Percentiles rank a stretch among this genome's conserved stretches.
Conservation (phyloP, 139 green algal genomes). For the Closterium sp. region DNA sequence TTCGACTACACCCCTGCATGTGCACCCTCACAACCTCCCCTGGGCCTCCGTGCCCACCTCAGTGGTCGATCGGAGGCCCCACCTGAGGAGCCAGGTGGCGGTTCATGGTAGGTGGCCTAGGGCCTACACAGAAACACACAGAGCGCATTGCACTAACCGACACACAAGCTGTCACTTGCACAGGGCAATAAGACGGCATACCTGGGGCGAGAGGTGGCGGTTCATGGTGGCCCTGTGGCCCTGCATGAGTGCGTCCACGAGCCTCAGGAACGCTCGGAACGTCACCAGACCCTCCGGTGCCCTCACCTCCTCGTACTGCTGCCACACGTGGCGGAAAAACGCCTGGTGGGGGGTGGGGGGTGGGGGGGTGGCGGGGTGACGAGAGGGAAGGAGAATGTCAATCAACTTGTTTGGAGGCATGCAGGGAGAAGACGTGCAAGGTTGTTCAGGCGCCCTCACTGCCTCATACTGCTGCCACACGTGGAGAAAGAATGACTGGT, state of each 20-base stretch:
- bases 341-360: neutral
- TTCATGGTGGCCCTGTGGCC: neutral
- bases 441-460: neutral
- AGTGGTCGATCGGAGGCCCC: no score
- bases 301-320: neutral
- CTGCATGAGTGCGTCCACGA: neutral
- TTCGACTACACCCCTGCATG: no score
- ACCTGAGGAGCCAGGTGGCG: neutral
- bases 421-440: no score
- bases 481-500: neutral
- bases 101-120: neutral
- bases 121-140: neutral
- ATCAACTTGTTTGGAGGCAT: no score
- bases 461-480: neutral
- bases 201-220: neutral
- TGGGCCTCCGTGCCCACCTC: no score
- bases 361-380: no score
- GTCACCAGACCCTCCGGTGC: neutral
- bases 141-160: neutral
- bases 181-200: neutral
- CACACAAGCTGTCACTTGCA: neutral
- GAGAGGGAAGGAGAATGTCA: no score
- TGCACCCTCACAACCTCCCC: no score
- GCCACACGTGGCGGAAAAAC: neutral
- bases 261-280: neutral